Evolutionary conservation across 2,329 filamentous ascomycete species (phyloP).

Genomic region (Neodidymelliopsis sp.): DNA sequence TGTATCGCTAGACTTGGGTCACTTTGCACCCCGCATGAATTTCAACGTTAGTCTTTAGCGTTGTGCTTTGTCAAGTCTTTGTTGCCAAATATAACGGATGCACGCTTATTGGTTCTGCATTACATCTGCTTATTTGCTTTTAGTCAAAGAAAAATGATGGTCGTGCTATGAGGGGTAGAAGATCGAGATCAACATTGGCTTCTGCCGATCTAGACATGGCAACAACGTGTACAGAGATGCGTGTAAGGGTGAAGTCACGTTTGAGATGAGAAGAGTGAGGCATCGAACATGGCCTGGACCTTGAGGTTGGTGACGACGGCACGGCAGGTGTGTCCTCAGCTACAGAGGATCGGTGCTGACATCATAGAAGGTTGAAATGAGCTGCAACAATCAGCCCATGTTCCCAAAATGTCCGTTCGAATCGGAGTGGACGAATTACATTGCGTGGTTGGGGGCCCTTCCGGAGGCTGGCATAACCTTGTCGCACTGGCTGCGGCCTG

Average conservation of each 20-base stretch:
- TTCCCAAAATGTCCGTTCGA: conserved; percentile 41
- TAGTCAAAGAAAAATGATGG: not conserved
- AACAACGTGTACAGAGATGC: conserved; percentile 3
- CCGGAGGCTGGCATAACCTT: conserved; percentile 43
- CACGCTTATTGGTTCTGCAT: not conserved
- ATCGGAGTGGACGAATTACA: conserved; percentile 31
- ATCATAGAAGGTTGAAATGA: conserved; percentile 36
- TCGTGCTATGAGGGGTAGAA: not conserved
- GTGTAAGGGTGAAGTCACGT: conserved; percentile 12
- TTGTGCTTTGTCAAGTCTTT: no score
- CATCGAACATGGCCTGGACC: conserved; percentile 27
- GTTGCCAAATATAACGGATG: not conserved
- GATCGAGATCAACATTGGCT: not conserved
- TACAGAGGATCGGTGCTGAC: conserved; percentile 38
- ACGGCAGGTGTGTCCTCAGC: conserved; percentile 8
- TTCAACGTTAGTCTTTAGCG: no score
- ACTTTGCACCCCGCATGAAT: no score
- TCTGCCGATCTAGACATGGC: conserved; percentile 2
- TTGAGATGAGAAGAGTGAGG: conserved; percentile 16
- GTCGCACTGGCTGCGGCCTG: conserved; percentile 31
- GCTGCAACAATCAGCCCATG: conserved; percentile 49
- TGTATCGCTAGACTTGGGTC: no score
- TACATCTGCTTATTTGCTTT: conserved; percentile 6
- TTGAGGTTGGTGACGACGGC: conserved; percentile 1
- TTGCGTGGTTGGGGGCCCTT: conserved; percentile 3